Evolutionary conservation across 768 basidiomycete genomes (phyloP), one percentile per base, ranked within the genome.

Genomic region (Paxillus involutus): DNA sequence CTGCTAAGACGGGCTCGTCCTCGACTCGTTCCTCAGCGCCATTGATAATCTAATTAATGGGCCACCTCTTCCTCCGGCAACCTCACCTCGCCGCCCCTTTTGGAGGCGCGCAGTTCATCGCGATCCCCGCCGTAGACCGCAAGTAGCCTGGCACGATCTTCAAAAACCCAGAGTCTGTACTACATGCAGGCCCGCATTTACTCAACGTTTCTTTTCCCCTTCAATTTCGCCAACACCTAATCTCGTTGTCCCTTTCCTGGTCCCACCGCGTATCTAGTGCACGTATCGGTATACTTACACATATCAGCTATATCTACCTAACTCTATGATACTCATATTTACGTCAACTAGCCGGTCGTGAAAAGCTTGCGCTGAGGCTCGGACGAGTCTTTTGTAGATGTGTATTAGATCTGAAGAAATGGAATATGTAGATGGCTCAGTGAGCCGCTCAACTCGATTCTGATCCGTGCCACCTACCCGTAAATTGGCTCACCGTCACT

Each of bases 101-200:
- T 47, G 13, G 46, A 17, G 32, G 46, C n/a, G 12, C 14, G 10
- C 24, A 24, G 39, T 26, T 39, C 32, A 9, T 24, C 16, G 32
- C 32, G 32, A 10, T 37, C 39, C 41, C 32, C 21, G n/a, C 37
- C 47, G 8, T 43, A 54, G 51, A 52, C 11, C 24, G 37, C 26
- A 21, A 26, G 45, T 32, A 49, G 33, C 33, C 35, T 37, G 9
- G 37, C 40, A 42, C 21, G 41, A 35, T 54, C 19, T 43, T 19
- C n/a, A 54, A 54, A 54, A 51, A 39, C 40, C 49, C 14, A 41
- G 32, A 51, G 41, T 52, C 53, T 54, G 53, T 24, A n/a, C 37
- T 24, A n/a, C 37, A 54, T 44, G 40, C 53, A 54, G 53, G 37
- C 50, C 52, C 40, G 49, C 49, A 52, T 33, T 19, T 52, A 40